phyloP scores from a whole-genome alignment of 441 rosid genomes.

The Euphorbia celastroides region DNA sequence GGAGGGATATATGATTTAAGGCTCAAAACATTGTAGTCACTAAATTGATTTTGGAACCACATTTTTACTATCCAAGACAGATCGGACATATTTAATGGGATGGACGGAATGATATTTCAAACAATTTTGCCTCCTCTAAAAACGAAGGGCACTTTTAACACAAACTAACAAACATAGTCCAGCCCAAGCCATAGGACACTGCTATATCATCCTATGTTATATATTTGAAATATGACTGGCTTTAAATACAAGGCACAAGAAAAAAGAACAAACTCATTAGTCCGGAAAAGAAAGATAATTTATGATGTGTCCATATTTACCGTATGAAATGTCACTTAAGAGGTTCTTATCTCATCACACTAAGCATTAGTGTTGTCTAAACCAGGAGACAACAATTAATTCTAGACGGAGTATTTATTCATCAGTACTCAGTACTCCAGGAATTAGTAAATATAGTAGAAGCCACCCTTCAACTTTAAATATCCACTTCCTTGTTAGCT shows the following conservation, averaged over 20 bases:
- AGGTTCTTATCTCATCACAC: not conserved
- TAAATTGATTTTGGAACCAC: not conserved
- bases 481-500: not conserved
- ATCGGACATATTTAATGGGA: no score
- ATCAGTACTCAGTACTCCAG: not conserved
- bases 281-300: no score
- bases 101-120: not conserved
- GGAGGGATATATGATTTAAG: not conserved
- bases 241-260: no score
- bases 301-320: no score
- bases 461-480: not conserved
- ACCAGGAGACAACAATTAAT: not conserved
- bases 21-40: no score
- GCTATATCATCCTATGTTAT: no score
- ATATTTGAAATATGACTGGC: not conserved
- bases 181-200: no score
- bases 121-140: no score
- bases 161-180: no score
- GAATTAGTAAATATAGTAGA: not conserved
- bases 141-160: no score
- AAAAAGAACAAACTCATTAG: no score
- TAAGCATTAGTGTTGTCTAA: not conserved
- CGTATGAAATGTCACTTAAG: not conserved
- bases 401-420: not conserved
- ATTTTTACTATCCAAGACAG: no score